A percentile compares a stretch with the other conserved stretches of the same genome.
These are phyloP conservation scores for Yamadazyma dendronema DNA, from an alignment of 1,139 yeast genomes.

Conservation along the genomic window DNA sequence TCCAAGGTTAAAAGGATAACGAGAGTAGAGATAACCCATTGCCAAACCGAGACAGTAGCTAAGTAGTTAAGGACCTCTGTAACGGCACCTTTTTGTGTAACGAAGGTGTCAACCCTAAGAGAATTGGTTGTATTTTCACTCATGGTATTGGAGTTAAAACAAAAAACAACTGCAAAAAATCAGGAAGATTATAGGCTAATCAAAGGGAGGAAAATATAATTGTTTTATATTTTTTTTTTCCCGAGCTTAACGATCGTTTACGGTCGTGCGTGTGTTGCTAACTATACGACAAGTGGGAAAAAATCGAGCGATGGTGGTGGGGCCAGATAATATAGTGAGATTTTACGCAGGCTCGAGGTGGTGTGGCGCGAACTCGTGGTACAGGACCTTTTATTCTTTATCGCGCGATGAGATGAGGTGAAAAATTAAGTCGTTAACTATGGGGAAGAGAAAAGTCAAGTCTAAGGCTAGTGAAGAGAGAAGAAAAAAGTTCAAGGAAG, in stretches of 20 bases:
- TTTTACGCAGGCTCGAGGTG: too few species aligned
- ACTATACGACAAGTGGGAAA: background rate
- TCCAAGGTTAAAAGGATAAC: constrained; percentile 64
- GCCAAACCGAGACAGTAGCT: constrained; percentile 25
- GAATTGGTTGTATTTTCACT: background rate
- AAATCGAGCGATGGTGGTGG: too few species aligned
- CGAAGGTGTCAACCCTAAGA: constrained; percentile 1
- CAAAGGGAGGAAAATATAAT: background rate
- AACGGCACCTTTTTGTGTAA: background rate
- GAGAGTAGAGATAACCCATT: constrained; percentile 49
- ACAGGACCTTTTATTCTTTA: too few species aligned
- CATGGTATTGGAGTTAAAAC: background rate
- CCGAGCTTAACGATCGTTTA: constrained; percentile 1
- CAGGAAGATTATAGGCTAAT: background rate
- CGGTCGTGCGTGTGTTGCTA: background rate
- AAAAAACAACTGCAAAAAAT: background rate
- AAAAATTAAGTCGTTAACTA: constrained; percentile 4
- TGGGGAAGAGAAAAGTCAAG: constrained; percentile 50
- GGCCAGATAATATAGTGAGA: too few species aligned
- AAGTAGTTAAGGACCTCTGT: background rate
- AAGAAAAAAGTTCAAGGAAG: constrained; percentile 51
- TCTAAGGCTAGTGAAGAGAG: constrained; percentile 35
- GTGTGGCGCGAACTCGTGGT: too few species aligned
- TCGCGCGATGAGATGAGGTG: constrained; percentile 6
- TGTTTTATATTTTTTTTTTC: constrained; percentile 1